phyloP scores from a whole-genome alignment of 2,329 filamentous ascomycete species.

The Paramyrothecium sp. region DNA sequence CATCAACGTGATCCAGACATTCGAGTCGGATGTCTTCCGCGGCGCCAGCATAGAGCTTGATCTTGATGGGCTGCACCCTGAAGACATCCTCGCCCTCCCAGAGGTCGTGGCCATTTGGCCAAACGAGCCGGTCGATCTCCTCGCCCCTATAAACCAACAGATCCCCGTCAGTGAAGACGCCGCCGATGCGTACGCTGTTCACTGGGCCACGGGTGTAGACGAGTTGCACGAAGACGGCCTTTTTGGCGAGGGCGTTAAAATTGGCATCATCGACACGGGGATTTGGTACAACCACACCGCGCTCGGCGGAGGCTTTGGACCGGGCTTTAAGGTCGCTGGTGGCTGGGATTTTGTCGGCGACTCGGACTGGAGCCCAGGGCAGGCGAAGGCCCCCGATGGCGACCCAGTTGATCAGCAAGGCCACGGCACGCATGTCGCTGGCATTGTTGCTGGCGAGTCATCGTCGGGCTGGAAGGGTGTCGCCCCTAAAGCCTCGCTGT shows the following conservation, averaged over 20 bases:
- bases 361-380: constrained; percentile 13
- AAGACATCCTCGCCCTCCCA: constrained; percentile 4
- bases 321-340: constrained; percentile 1
- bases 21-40: constrained; percentile 4
- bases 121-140: not conserved
- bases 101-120: constrained; percentile 7
- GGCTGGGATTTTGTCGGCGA: not conserved
- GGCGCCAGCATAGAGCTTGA: constrained; percentile 5
- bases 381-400: too few species aligned
- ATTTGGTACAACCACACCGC: constrained; percentile 1
- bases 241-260: constrained; percentile 3
- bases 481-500: constrained; percentile 2
- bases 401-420: constrained; percentile 10
- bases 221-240: constrained; percentile 3
- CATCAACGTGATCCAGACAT: constrained; percentile 13
- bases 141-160: not conserved
- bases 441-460: constrained; percentile 2
- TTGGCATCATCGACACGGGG: constrained; percentile 4
- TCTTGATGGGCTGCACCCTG: constrained; percentile 1
- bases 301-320: not conserved
- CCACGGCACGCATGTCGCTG: constrained; percentile 7
- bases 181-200: constrained; percentile 8
- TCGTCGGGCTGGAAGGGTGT: constrained; percentile 1
- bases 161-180: not conserved
- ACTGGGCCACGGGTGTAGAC: constrained; percentile 5